These are phyloP conservation scores for Xylaria polymorpha DNA, from an alignment of 2,329 filamentous ascomycete genomes.

Conservation along the genomic window DNA sequence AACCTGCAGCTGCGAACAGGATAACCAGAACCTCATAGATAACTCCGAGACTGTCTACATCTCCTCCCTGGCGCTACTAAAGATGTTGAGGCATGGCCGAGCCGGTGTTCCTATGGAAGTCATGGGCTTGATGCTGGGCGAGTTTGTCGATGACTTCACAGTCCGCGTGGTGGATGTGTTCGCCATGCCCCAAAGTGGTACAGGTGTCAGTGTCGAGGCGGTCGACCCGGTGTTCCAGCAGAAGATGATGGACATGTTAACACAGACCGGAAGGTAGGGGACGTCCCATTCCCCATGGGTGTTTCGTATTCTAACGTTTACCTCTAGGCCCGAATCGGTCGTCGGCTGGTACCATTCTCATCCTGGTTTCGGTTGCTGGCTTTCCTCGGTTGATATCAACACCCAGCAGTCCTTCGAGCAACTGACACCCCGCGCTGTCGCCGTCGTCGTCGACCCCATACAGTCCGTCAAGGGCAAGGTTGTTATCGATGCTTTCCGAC, in stretches of 20 bases:
- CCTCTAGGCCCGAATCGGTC: conserved; percentile 85
- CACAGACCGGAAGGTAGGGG: conserved; percentile 90
- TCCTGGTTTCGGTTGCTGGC: conserved; percentile 98
- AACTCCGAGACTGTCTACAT: conserved; percentile 99
- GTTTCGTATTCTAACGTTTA: conserved; percentile 23
- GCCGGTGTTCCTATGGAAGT: conserved; percentile 99
- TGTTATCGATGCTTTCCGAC: conserved; percentile 97
- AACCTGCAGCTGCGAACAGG: conserved; percentile 64
- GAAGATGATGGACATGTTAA: conserved; percentile 99
- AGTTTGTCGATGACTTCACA: conserved; percentile 99
- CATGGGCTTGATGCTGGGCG: conserved; percentile 98
- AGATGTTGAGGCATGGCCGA: conserved; percentile 98
- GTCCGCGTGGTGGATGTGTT: conserved; percentile 98
- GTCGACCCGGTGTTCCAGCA: conserved; percentile 99
- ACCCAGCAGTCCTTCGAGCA: conserved; percentile 99
- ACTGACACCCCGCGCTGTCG: conserved; percentile 93
- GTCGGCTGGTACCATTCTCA: conserved; percentile 99
- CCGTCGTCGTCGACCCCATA: conserved; percentile 97
- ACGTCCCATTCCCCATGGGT: conserved; percentile 18
- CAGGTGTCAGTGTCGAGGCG: conserved; percentile 96
- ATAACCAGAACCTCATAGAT: conserved; percentile 91
- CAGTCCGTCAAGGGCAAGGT: conserved; percentile 99
- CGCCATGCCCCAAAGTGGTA: conserved; percentile 98
- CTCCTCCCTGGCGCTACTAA: conserved; percentile 93
- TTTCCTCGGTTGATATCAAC: conserved; percentile 99